Evolutionary conservation across 2,329 filamentous ascomycete species (phyloP).

Genomic region (Sphaceloma murrayae): DNA sequence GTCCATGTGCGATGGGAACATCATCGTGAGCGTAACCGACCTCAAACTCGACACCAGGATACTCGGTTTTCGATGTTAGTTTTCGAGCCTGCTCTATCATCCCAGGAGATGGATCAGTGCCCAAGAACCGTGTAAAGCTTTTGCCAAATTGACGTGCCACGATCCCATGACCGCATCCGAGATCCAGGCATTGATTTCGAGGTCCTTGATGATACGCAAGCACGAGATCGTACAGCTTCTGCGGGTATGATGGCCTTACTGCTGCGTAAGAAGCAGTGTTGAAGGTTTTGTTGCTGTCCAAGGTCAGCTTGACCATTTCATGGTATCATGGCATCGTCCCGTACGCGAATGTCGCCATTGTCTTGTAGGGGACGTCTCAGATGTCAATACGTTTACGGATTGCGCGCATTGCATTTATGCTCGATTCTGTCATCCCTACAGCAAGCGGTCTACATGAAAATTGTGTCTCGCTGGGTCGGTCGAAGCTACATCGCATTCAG

Average conservation of each 20-base stretch:
- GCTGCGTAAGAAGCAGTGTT: constrained; percentile 50
- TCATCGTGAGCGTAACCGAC: constrained; percentile 45
- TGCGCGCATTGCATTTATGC: neutral
- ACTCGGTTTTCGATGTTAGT: constrained; percentile 21
- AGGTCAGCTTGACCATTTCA: no score
- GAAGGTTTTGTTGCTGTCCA: constrained; percentile 50
- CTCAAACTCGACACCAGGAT: constrained; percentile 40
- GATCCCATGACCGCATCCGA: constrained; percentile 56
- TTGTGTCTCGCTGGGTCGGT: no score
- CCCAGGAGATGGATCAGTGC: constrained; percentile 47
- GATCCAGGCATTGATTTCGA: constrained; percentile 40
- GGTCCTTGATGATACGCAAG: constrained; percentile 44
- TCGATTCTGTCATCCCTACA: no score
- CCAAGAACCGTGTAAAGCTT: constrained; percentile 44
- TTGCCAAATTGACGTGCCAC: constrained; percentile 46
- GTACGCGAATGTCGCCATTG: constrained; percentile 44
- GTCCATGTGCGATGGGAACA: constrained; percentile 38
- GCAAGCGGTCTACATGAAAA: no score
- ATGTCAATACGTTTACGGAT: neutral
- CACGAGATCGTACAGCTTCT: constrained; percentile 44
- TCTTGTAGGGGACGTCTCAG: neutral
- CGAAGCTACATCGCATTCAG: neutral
- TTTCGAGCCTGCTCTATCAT: constrained; percentile 40
- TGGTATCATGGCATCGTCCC: constrained; percentile 21
- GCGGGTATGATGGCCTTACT: constrained; percentile 51